Evolutionary conservation across 2,329 filamentous ascomycete genomes (phyloP).

Genomic region (Aspergillus bombycis): DNA sequence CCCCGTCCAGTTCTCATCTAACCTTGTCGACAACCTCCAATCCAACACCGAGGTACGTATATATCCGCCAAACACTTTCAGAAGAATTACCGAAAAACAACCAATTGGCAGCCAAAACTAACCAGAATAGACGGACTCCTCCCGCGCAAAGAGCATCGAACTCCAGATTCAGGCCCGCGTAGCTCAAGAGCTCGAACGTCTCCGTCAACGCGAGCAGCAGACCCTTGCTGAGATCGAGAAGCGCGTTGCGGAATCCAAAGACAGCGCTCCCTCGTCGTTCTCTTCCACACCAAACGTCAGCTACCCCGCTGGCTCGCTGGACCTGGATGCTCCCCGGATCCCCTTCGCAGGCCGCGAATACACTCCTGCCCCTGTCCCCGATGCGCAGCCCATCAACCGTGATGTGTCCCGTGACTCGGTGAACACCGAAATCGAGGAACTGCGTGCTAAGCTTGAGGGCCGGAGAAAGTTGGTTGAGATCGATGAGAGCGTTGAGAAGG

Average conservation of each 20-base stretch:
- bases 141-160: slow-evolving; percentile 80
- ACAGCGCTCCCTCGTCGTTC: slow-evolving; percentile 28
- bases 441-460: slow-evolving; percentile 62
- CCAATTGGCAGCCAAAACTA: slow-evolving; percentile 4
- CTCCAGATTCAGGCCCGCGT: slow-evolving; percentile 88
- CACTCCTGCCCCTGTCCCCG: slow-evolving; percentile 26
- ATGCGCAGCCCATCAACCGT: slow-evolving; percentile 37
- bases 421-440: slow-evolving; percentile 59
- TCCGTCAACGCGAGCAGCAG: slow-evolving; percentile 70
- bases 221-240: slow-evolving; percentile 71
- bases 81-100: neutral
- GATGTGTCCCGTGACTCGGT: slow-evolving; percentile 57
- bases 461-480: slow-evolving; percentile 64
- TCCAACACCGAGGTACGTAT: slow-evolving; percentile 76
- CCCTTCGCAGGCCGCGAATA: slow-evolving; percentile 46
- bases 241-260: slow-evolving; percentile 52
- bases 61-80: neutral
- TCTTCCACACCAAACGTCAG: slow-evolving; percentile 24
- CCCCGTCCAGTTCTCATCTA: slow-evolving; percentile 74
- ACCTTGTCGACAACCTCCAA: slow-evolving; percentile 81
- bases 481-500: slow-evolving; percentile 72
- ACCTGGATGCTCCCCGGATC: slow-evolving; percentile 47
- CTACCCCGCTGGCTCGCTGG: slow-evolving; percentile 34
- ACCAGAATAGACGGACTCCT: slow-evolving; percentile 74
- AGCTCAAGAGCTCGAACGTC: slow-evolving; percentile 77